A percentile compares a stretch with the other conserved stretches of the same genome.
These are phyloP conservation scores for Trichoderma breve DNA, from an alignment of 2,329 filamentous ascomycete species.

Conservation along the genomic window DNA sequence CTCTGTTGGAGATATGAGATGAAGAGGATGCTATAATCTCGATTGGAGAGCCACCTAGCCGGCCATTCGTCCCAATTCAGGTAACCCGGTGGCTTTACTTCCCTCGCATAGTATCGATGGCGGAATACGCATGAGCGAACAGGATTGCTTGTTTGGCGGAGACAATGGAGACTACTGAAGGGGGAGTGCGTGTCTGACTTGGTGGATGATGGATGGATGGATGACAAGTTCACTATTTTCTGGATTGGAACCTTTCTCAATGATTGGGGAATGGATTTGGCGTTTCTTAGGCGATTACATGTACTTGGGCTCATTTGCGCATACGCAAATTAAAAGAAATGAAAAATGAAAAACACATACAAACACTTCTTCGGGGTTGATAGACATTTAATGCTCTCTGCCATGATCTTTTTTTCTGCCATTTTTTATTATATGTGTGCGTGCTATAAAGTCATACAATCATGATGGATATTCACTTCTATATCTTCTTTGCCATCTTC, in stretches of 20 bases:
- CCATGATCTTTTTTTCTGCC: neutral
- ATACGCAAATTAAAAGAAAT: neutral
- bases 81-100: neutral
- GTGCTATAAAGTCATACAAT: neutral
- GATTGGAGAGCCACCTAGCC: neutral
- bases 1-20: neutral
- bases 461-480: neutral
- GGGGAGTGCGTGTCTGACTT: neutral
- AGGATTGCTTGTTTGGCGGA: neutral
- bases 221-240: neutral
- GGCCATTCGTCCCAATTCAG: neutral
- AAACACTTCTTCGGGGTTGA: neutral
- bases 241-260: constrained; percentile 5
- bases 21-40: neutral
- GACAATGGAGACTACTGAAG: neutral
- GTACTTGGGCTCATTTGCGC: neutral
- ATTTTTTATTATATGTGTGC: no score
- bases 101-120: neutral
- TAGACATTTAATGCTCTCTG: neutral
- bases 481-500: neutral
- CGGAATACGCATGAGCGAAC: neutral
- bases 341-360: neutral
- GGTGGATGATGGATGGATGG: neutral
- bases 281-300: constrained; percentile 11
- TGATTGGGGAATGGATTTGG: neutral